Base-by-base conservation (phyloP, 345 rosid genomes). In the Pistacia vera region DNA sequence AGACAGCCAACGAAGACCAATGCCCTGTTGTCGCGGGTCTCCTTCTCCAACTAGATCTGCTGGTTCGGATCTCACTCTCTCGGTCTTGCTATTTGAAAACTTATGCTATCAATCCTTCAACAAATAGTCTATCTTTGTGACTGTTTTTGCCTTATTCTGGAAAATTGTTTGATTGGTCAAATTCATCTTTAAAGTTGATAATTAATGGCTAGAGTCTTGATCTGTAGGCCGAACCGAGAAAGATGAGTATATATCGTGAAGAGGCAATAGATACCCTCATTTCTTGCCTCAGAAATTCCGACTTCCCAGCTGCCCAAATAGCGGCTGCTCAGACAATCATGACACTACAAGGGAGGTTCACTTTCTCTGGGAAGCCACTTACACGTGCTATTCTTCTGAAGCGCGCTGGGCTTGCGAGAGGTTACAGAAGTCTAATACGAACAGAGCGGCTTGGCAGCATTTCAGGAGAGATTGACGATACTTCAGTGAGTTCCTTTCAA, bases 191-290 rank as follows among this genome's bases (percentile, higher is more conserved):
- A n/a, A 35, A 49, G 9, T 11, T 55, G 11, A 52, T 41, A n/a
- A 25, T 46, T 76, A 38, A 66, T 69, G 25, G 41, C 12, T 9
- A 20, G 38, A 66, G 63, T 36, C 41, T 78, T 77, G 72, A 11
- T 77, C 68, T 85, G 68, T 54, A 91, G 95, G 87, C 80, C 73
- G 91, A 87, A 72, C 95, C 95, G 9, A 85, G 91, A 78, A 89
- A 89, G 83, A 89, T 89, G 91, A 91, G 95, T 67, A 91, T 91
- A 28, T 89, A 86, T 70, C 83, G 95, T 14, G 95, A 91, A 81
- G 95, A 91, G 75, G 93, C 95, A 33, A 81, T 89, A n/a, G 95
- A 89, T 71, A 71, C 83, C 25, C 87, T 91, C 51, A 85, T 91
- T 77, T 79, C 87, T 48, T 81, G 90, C 85, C 93, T 91, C 68